Evolutionary conservation across 1,284 basidiomycete genomes (phyloP), one percentile per base, ranked within the genome.

Genomic region (Coniferiporia sulphurascens): DNA sequence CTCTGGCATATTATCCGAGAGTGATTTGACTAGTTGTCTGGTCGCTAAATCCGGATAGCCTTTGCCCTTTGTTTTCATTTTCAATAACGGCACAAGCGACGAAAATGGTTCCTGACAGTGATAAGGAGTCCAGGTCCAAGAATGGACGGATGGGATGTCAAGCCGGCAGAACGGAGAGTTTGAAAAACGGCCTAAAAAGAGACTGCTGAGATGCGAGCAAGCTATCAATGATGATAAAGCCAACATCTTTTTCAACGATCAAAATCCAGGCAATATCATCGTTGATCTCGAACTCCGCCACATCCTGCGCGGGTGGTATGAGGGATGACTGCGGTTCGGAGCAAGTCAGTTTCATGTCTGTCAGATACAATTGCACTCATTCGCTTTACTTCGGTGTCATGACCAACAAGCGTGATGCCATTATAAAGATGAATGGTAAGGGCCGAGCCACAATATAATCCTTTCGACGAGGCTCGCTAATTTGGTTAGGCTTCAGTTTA

Each of bases 41-140:
- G 95, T 95, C 0, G 93, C 87, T 1, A 96, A 71, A 68, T 97
- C 95, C 0, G 95, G 94, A 71, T 95, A 97, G 1, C 95, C 95
- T 72, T 96, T 96, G 1, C 95, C 95, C 93, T 95, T 65, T 13
- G 51, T n/a, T 15, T 12, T 9, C 15, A 6, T 38, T 21, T 21
- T 48, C 17, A 48, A 22, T 52, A 12, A 17, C 51, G 36, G 15
- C 1, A 27, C 38, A 36, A 19, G 48, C 17, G 19, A 22, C 38
- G 48, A 45, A 48, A 50, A 21, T 41, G 44, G 8, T n/a, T 12
- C 48, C 55, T 61, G 54, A 87, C 89, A 4, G 91, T 93, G 64
- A 93, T 78, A 41, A 91, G 74, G 22, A 93, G 67, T 0, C 91
- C 89, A 49, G 74, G 72, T 0, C 84, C 86, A 3, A 80, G 79